Evolutionary conservation across 345 rosid species (phyloP), one percentile per base, ranked within the genome.

Genomic region (Salix suchowensis): DNA sequence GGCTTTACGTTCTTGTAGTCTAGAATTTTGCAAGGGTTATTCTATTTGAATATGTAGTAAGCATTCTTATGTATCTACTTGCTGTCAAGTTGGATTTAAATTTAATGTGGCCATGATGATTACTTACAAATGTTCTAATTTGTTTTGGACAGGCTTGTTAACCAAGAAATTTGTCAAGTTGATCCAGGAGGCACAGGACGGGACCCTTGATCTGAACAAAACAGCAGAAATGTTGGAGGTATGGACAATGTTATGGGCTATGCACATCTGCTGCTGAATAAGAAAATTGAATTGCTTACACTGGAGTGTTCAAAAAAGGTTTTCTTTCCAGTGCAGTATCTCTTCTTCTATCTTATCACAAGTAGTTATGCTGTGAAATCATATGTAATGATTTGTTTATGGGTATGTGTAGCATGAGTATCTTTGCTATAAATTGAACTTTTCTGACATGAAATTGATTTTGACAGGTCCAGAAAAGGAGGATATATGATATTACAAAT

Each of bases 401-500:
- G 16, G 50, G 28, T 40, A 40, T 34, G 36, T 74, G 50, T 50
- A 52, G 37, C 52, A 48, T 19, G 24, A 13, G n/a, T 15, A 65
- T 65, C 68, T 30, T 26, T 65, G 68, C 10, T n/a, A 7, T 40
- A 26, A 21, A 42, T 61, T 34, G n/a, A 71, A 71, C 39, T 44
- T 16, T 73, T n/a, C 23, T 54, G 12, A 23, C 61, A 54, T 34
- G 30, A 26, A 50, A 28, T 16, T 71, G 61, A 28, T 75, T 72
- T 74, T 70, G 13, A 73, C 84, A 90, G 97, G 97, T 92, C 42
- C 95, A 92, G 75, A 92, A 92, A 83, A 87, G 97, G 85, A 90
- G 95, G 84, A 92, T 92, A 80, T 90, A 92, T 80, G 97, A 92
- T 81, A 92, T 88, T 64, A 92, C 97, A 74, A 92, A 92, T 86